Conservation (phyloP, 805 yeast species). For the Lachancea nothofagi region DNA sequence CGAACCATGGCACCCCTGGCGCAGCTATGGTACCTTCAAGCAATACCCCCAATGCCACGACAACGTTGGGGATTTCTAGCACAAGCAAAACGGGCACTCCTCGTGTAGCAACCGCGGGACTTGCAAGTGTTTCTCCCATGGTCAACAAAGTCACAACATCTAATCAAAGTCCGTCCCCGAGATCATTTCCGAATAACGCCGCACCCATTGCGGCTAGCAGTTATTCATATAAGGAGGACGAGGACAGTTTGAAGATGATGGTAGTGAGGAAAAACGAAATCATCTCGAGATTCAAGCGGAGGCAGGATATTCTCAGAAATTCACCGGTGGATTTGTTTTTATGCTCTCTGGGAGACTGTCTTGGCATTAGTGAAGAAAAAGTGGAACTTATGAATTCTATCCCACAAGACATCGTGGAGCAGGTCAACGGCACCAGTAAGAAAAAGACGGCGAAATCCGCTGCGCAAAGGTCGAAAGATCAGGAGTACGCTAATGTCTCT, state of each 20-base stretch:
- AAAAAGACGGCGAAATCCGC: conserved; percentile 29
- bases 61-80: conserved; percentile 7
- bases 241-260: conserved; percentile 25
- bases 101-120: conserved; percentile 1
- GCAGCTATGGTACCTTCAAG: conserved; percentile 14
- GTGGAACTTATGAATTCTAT: conserved; percentile 22
- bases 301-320: conserved; percentile 29
- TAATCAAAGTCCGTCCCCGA: conserved; percentile 12
- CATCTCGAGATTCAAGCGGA: conserved; percentile 31
- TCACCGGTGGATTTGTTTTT: conserved; percentile 32
- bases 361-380: conserved; percentile 29
- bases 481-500: conserved; percentile 24
- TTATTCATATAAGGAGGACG: conserved; percentile 31
- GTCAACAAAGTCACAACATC: conserved; percentile 5
- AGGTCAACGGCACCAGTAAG: conserved; percentile 32
- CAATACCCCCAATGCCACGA: conserved; percentile 13
- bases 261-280: conserved; percentile 29
- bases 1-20: conserved; percentile 14
- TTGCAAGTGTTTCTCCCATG: conserved; percentile 11
- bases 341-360: conserved; percentile 30
- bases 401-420: conserved; percentile 25
- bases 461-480: conserved; percentile 28
- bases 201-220: conserved; percentile 12
- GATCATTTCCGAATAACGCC: conserved; percentile 13
- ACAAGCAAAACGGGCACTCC: conserved; percentile 24